These are phyloP conservation scores for Cylindrodendrum hubeiense DNA, from an alignment of 2,329 filamentous ascomycete genomes.

Conservation along the genomic window DNA sequence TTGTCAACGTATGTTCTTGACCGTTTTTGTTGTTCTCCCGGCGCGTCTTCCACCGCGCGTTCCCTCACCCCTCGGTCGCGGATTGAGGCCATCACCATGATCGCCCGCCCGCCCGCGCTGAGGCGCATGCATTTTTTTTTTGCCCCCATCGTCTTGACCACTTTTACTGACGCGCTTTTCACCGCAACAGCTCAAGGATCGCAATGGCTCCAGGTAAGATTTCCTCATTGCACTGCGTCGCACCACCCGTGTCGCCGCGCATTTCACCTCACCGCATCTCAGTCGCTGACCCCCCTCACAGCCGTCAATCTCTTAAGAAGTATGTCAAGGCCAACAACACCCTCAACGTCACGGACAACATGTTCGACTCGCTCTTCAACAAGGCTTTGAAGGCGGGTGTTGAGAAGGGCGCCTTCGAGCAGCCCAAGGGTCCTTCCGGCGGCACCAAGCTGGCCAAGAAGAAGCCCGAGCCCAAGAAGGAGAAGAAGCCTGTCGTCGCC, in stretches of 20 bases:
- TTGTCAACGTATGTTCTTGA: constrained; percentile 66
- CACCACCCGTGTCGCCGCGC: constrained; percentile 28
- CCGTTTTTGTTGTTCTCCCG: constrained; percentile 46
- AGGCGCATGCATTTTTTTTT: constrained; percentile 24
- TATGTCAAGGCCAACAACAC: constrained; percentile 69
- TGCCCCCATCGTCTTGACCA: constrained; percentile 27
- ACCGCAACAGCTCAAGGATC: constrained; percentile 68
- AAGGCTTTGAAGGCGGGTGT: constrained; percentile 85
- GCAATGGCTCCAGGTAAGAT: constrained; percentile 65
- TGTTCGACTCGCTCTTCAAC: constrained; percentile 84
- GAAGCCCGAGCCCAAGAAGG: constrained; percentile 58
- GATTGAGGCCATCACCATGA: constrained; percentile 40
- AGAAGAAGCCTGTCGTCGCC: constrained; percentile 49
- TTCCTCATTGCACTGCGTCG: constrained; percentile 9
- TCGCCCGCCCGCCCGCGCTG: constrained; percentile 21
- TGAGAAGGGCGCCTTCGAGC: constrained; percentile 87
- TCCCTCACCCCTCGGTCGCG: constrained; percentile 35
- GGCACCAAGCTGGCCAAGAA: constrained; percentile 95
- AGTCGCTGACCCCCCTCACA: constrained; percentile 44
- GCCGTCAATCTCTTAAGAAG: constrained; percentile 73
- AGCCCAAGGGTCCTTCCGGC: constrained; percentile 92
- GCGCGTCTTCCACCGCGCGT: constrained; percentile 51
- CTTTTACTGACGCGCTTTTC: constrained; percentile 55
- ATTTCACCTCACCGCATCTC: background rate
- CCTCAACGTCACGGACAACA: constrained; percentile 61